phyloP scores from a whole-genome alignment of 2,329 filamentous ascomycete genomes.

The Thielaviopsis cerberus region DNA sequence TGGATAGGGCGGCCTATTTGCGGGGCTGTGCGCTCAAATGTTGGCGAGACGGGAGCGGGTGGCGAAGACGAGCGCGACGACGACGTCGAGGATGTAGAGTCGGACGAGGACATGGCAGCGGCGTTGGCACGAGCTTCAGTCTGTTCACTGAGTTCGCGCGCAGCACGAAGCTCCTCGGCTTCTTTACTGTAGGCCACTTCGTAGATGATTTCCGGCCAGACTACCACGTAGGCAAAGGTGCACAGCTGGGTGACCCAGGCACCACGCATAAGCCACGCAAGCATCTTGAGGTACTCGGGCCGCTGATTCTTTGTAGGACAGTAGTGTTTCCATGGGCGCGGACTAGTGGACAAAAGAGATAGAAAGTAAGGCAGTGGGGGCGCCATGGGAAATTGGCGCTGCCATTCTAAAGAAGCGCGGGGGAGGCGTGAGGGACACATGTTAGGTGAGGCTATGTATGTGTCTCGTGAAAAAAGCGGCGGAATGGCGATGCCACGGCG shows the following conservation, averaged over 20 bases:
- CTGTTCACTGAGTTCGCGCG: conserved; percentile 1
- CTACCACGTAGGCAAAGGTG: conserved; percentile 76
- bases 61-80: not conserved
- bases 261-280: conserved; percentile 81
- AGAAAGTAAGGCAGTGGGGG: conserved; percentile 74
- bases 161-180: conserved; percentile 36
- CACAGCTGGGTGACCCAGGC: conserved; percentile 89
- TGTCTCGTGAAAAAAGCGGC: conserved; percentile 73
- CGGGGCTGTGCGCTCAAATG: conserved; percentile 1
- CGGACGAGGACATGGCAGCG: conserved; percentile 13
- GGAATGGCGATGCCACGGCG: conserved; percentile 79
- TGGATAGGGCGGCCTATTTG: conserved; percentile 13
- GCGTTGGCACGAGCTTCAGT: conserved; percentile 8
- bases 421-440: conserved; percentile 58
- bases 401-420: conserved; percentile 52
- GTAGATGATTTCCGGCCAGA: conserved; percentile 64
- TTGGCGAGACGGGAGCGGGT: conserved; percentile 3
- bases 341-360: conserved; percentile 60
- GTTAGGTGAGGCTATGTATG: conserved; percentile 81
- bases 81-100: not conserved
- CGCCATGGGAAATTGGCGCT: conserved; percentile 61
- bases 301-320: conserved; percentile 66
- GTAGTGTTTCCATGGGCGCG: conserved; percentile 64
- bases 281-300: conserved; percentile 69
- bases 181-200: conserved; percentile 58